These are phyloP conservation scores for Aspergillus fructus DNA, from an alignment of 2,329 filamentous ascomycete species.

Conservation along the genomic window DNA sequence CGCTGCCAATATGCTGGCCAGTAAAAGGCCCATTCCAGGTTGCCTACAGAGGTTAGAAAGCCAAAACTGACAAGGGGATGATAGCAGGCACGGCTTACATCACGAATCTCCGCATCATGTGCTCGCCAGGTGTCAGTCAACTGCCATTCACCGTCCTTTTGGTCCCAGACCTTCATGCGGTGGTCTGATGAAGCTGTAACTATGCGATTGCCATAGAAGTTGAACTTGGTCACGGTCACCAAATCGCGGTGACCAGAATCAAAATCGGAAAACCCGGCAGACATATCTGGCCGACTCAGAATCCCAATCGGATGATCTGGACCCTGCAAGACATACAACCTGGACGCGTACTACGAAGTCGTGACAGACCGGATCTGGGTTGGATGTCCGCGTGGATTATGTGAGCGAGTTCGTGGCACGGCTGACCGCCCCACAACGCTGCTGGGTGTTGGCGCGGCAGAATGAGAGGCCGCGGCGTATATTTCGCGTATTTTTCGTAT, in stretches of 20 bases:
- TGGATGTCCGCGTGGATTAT: slow-evolving; percentile 3
- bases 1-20: slow-evolving; percentile 82
- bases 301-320: slow-evolving; percentile 9
- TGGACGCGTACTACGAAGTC: slow-evolving; percentile 5
- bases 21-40: slow-evolving; percentile 92
- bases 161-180: slow-evolving; percentile 86
- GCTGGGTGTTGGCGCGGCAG: neutral
- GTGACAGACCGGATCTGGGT: neutral
- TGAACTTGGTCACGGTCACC: slow-evolving; percentile 83
- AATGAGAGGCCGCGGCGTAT: neutral
- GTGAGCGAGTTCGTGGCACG: neutral
- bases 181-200: slow-evolving; percentile 90
- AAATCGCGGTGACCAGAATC: slow-evolving; percentile 58
- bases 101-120: slow-evolving; percentile 84
- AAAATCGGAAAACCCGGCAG: slow-evolving; percentile 42
- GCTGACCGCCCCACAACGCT: neutral
- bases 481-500: slow-evolving; percentile 1
- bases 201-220: slow-evolving; percentile 87
- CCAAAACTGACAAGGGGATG: slow-evolving; percentile 15
- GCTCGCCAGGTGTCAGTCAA: slow-evolving; percentile 85
- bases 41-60: slow-evolving; percentile 55
- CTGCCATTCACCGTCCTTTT: slow-evolving; percentile 71
- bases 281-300: slow-evolving; percentile 31
- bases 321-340: slow-evolving; percentile 10
- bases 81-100: slow-evolving; percentile 57